Conservation (phyloP, 768 basidiomycete species). For the Lanmaoa pseudosensibilis region DNA sequence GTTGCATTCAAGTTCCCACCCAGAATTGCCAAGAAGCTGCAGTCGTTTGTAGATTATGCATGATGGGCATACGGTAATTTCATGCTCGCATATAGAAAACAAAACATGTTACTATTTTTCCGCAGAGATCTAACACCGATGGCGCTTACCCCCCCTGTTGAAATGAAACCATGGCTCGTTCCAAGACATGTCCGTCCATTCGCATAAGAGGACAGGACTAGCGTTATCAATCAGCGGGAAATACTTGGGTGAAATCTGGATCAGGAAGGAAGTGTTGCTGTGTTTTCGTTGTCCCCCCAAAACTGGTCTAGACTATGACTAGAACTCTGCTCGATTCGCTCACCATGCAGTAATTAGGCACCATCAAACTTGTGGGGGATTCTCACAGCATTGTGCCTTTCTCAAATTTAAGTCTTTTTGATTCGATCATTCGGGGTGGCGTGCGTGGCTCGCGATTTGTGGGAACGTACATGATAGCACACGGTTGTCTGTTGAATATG, state of each 20-base stretch:
- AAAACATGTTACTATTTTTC: neutral
- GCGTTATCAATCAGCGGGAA: too few relatives aligned
- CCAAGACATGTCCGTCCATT: neutral
- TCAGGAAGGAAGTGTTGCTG: too few relatives aligned
- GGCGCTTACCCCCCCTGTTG: too few relatives aligned
- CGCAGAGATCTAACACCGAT: neutral
- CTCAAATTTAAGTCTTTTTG: neutral
- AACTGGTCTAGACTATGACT: neutral
- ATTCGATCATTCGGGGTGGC: neutral
- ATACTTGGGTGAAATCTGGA: neutral
- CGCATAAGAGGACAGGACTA: neutral
- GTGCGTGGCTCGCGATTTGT: neutral
- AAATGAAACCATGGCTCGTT: neutral
- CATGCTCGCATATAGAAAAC: neutral
- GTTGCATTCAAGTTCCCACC: conserved; percentile 78
- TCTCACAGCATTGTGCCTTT: neutral
- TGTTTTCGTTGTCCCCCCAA: neutral
- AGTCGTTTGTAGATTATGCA: conserved; percentile 68
- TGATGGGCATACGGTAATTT: conserved; percentile 16
- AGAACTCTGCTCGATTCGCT: neutral
- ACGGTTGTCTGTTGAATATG: too few relatives aligned
- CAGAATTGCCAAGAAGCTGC: conserved; percentile 62
- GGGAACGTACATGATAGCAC: too few relatives aligned
- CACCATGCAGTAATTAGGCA: neutral
- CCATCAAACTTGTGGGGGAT: neutral